Conservation (phyloP, 148 eudicot species). For the Vaccinium darrowii region DNA sequence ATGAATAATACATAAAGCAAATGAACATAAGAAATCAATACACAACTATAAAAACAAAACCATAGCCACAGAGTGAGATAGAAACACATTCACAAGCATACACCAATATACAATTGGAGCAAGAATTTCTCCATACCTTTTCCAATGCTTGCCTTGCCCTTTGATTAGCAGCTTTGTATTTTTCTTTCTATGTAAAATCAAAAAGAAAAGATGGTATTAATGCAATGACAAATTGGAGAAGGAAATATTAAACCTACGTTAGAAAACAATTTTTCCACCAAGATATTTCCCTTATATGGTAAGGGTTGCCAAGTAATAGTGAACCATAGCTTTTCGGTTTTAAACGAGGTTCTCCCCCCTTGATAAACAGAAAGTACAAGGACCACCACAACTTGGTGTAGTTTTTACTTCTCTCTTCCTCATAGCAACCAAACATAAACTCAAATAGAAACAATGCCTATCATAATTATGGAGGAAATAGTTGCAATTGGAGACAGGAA, state of each 20-base stretch:
- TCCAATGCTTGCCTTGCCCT: slow-evolving; percentile 75
- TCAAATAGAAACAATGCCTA: background rate
- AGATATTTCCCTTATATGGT: background rate
- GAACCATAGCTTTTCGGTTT: background rate
- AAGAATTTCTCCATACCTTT: slow-evolving; percentile 43
- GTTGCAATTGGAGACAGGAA: background rate
- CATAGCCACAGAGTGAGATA: too few relatives aligned
- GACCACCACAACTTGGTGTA: background rate
- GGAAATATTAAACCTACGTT: background rate
- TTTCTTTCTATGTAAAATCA: slow-evolving; percentile 51
- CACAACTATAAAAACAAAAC: background rate
- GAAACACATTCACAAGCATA: background rate
- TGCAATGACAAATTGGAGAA: background rate
- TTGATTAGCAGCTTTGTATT: slow-evolving; percentile 75
- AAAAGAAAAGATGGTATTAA: background rate
- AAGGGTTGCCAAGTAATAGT: background rate
- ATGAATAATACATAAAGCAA: background rate
- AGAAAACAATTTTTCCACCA: background rate
- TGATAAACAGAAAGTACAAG: background rate
- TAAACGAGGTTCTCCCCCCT: background rate
- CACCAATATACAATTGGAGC: background rate
- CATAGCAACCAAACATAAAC: background rate
- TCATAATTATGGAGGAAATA: background rate
- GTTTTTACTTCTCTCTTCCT: background rate
- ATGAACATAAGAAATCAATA: background rate